Evolutionary conservation across 2,329 filamentous ascomycete genomes (phyloP), one percentile per base, ranked within the genome.

Genomic region (Laburnicola sp.): DNA sequence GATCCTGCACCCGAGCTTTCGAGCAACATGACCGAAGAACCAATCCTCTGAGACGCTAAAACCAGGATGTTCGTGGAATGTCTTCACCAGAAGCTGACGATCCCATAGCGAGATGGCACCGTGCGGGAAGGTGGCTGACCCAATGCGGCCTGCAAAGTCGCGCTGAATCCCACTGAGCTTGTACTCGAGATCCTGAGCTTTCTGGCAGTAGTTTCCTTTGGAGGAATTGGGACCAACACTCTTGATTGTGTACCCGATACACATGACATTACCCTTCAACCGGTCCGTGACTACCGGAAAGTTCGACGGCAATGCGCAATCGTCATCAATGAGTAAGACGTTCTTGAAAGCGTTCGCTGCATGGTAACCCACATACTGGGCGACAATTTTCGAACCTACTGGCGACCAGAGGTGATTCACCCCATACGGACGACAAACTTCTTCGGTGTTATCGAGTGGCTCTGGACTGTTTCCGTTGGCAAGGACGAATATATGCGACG

Each of bases 181-280:
- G 62, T 81, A 81, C 54, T 81, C 78, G n/a, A 80, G 62, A 59
- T 81, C 78, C 51, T 81, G 78, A 0, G 77, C 77, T 37, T 78
- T 76, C 44, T 77, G 75, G 26, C 74, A 75, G 46, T 63, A 71
- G 4, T 71, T 74, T 5, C 69, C 74, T 34, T 64, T 69, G 8
- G 65, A 63, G 0, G 64, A 64, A 9, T 71, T 58, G 0, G 73
- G 64, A 2, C 74, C 75, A n/a, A 74, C 71, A 3, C 65, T 72
- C 53, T 79, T 78, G 55, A 80, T 79, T 1, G 77, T 78, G 58
- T 80, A 80, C 0, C 78, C 78, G 34, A 80, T 72, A 46, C 76
- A 79, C 45, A 73, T 72, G 26, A 78, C 69, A 7, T 63, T 64
- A 1, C 67, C 73, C n/a, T 63, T 69, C 4, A 80, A 66, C 6